phyloP scores from a whole-genome alignment of 2,329 filamentous ascomycete genomes.

The Cryphonectria japonica region DNA sequence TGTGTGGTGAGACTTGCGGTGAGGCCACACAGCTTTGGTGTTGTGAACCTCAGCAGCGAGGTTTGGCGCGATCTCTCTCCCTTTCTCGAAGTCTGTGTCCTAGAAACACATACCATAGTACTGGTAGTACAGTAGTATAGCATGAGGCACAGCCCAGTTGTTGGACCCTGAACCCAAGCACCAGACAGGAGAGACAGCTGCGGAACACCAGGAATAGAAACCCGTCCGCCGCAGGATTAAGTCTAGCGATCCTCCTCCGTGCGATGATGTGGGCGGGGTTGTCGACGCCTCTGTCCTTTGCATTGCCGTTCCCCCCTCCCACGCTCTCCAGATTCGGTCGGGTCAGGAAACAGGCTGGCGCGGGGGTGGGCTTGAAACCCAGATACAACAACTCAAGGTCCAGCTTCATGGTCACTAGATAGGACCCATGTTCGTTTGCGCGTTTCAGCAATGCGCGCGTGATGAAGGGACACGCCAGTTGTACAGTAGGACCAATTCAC shows the following conservation, averaged over 20 bases:
- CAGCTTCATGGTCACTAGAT: slow-evolving; percentile 13
- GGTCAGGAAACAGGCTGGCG: background rate
- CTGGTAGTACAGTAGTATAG: background rate
- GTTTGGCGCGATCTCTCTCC: background rate
- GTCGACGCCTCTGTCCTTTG: background rate
- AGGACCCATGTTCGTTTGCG: slow-evolving; percentile 1
- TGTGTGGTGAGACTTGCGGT: background rate
- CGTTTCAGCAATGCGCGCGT: slow-evolving; percentile 15
- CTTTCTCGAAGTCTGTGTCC: background rate
- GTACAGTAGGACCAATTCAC: background rate
- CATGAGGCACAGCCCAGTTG: background rate
- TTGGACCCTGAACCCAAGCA: slow-evolving; percentile 1
- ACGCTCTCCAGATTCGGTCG: background rate
- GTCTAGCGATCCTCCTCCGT: slow-evolving; percentile 3
- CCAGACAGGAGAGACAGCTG: background rate
- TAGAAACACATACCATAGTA: background rate
- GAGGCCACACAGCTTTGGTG: background rate
- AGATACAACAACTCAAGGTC: background rate
- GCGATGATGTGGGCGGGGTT: background rate
- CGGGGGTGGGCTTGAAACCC: slow-evolving; percentile 12
- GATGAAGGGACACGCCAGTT: background rate
- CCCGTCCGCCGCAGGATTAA: slow-evolving; percentile 2
- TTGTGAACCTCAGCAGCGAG: background rate
- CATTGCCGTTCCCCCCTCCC: background rate
- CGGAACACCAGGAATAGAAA: slow-evolving; percentile 13